A percentile compares a stretch with the other conserved stretches of the same genome.
These are phyloP conservation scores for Candida insectorum DNA, from an alignment of 805 yeast genomes.

Conservation along the genomic window DNA sequence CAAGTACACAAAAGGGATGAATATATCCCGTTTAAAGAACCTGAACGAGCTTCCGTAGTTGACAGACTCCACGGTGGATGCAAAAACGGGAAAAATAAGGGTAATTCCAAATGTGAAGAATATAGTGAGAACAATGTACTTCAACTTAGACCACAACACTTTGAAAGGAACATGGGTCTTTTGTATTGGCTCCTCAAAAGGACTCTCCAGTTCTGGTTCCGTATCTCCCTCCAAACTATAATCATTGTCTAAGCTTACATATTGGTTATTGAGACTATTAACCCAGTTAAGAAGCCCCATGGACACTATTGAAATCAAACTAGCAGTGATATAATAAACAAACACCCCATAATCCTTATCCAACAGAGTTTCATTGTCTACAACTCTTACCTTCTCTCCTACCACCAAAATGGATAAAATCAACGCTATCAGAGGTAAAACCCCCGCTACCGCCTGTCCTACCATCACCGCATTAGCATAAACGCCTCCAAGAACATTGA, in stretches of 20 bases:
- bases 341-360: constrained; percentile 40
- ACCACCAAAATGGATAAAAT: constrained; percentile 49
- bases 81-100: constrained; percentile 85
- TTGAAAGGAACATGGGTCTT: constrained; percentile 48
- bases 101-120: constrained; percentile 73
- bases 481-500: constrained; percentile 68
- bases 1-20: constrained; percentile 73
- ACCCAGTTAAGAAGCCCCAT: constrained; percentile 37
- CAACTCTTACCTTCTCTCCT: constrained; percentile 31
- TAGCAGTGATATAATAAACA: constrained; percentile 50
- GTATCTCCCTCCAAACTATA: constrained; percentile 5
- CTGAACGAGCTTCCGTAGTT: constrained; percentile 25
- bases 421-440: constrained; percentile 74
- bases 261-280: constrained; percentile 22
- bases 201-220: constrained; percentile 8
- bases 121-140: constrained; percentile 63
- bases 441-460: constrained; percentile 95
- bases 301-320: constrained; percentile 43
- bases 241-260: constrained; percentile 14
- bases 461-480: constrained; percentile 90
- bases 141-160: constrained; percentile 59
- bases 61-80: constrained; percentile 60
- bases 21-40: constrained; percentile 47
- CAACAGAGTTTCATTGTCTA: constrained; percentile 16
- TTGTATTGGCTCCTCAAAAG: constrained; percentile 12